Base-by-base conservation (phyloP, 495 filamentous ascomycete genomes). In the Talaromyces nanjingensis region DNA sequence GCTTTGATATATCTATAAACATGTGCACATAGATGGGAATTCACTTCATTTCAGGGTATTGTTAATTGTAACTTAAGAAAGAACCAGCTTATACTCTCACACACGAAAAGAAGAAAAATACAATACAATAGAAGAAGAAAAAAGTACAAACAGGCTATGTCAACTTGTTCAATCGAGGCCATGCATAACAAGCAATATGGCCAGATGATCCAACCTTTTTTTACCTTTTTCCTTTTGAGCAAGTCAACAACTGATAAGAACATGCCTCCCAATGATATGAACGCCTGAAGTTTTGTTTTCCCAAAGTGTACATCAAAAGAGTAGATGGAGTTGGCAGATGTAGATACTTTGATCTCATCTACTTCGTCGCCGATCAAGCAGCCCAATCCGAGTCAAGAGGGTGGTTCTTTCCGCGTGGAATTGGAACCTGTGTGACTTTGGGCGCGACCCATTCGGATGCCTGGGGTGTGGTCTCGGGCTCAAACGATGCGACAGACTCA, bases 321-420 rank as follows among this genome's bases (percentile, higher is more conserved):
- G 20, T 24, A 56, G 2, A 52, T 29, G n/a, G 27, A 56, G 53
- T 5, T 27, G 5, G 29, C 29, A 31, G 29, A 31, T 31, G 29
- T 7, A n/a, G n/a, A 5, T 27, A 52, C 53, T 4, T 56, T 14
- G 6, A 54, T 20, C 7, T 54, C n/a, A 22, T 54, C 49, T 31
- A 9, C 18, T 59, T 59, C 14, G 29, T 1, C 16, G 27, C 29
- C 31, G 16, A 5, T 78, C 66, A 80, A 37, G 78, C 84, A 34
- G 79, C 78, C 83, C 83, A 86, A 71, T 86, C 84, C 54, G 83
- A 85, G 72, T 86, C 84, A 53, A 78, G 69, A n/a, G 82, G 83
- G 71, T 84, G 82, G 34, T 79, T 78, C 71, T 79, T 80, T 70
- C 74, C 65, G 16, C 70, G 63, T 1, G 78, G 77, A n/a, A 80